Conservation (phyloP, 176 grass and related monocot species). For the Hsuehochloa calcarea region DNA sequence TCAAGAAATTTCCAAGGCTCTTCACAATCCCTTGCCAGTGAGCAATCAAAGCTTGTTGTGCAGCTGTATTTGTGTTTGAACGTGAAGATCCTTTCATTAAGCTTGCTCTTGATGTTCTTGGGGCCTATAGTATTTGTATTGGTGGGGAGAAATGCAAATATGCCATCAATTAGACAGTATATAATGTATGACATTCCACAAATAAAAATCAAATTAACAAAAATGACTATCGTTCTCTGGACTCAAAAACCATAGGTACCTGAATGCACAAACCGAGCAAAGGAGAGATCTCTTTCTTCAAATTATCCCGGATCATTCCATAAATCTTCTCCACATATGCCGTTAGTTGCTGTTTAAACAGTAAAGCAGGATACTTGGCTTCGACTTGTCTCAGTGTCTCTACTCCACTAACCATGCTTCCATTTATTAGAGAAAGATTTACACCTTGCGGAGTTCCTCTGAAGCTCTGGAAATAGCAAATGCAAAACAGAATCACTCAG, state of each 20-base stretch:
- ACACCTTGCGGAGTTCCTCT: conserved; percentile 92
- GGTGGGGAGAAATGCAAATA: conserved; percentile 1
- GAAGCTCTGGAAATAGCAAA: conserved; percentile 71
- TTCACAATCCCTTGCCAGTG: conserved; percentile 99
- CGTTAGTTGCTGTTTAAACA: conserved; percentile 96
- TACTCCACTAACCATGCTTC: conserved; percentile 71
- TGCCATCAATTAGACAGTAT: conserved; percentile 15
- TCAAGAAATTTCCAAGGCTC: conserved; percentile 90
- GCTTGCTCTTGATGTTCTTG: conserved; percentile 96
- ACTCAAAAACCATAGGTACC: conserved; percentile 48
- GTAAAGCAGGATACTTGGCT: conserved; percentile 92
- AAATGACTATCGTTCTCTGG: neutral
- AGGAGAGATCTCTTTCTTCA: conserved; percentile 99
- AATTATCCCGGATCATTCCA: conserved; percentile 99
- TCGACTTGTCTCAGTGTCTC: conserved; percentile 89
- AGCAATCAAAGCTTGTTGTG: conserved; percentile 89
- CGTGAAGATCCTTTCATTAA: conserved; percentile 89
- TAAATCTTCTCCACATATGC: conserved; percentile 99
- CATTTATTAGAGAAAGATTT: conserved; percentile 82
- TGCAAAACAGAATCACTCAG: conserved; percentile 14
- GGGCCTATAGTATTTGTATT: conserved; percentile 55
- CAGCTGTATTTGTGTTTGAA: conserved; percentile 70
- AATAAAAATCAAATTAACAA: conserved; percentile 15
- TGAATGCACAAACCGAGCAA: conserved; percentile 95
- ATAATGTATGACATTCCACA: conserved; percentile 23